A percentile compares a stretch with the other conserved stretches of the same genome.
phyloP scores from a whole-genome alignment of 805 yeast genomes.

The Metschnikowia cerradonensis region DNA sequence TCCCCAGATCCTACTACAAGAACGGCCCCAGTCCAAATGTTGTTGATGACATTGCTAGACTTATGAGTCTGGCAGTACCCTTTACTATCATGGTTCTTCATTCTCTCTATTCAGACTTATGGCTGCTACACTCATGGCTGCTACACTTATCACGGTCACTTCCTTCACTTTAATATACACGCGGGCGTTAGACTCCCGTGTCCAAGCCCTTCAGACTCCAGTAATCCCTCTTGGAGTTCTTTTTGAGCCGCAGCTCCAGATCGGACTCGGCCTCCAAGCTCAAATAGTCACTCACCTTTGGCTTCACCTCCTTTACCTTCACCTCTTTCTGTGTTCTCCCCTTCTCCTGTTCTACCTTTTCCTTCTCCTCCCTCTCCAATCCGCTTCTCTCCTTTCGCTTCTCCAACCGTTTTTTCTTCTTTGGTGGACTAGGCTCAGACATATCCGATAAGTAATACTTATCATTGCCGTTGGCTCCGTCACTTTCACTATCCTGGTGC shows the following conservation, averaged over 20 bases:
- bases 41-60: neutral
- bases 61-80: too few relatives aligned
- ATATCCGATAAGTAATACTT: slow-evolving; percentile 43
- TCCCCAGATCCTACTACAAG: neutral
- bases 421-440: slow-evolving; percentile 19
- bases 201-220: slow-evolving; percentile 43
- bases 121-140: too few relatives aligned
- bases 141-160: too few relatives aligned
- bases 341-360: neutral
- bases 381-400: neutral
- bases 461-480: slow-evolving; percentile 35
- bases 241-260: slow-evolving; percentile 23
- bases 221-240: slow-evolving; percentile 34
- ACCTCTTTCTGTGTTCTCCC: neutral
- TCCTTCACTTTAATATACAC: neutral
- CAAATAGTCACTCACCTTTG: slow-evolving; percentile 19
- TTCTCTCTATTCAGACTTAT: too few relatives aligned
- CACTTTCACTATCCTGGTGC: slow-evolving; percentile 29
- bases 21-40: neutral
- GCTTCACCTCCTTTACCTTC: neutral
- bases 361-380: neutral
- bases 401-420: slow-evolving; percentile 1
- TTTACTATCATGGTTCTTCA: too few relatives aligned
- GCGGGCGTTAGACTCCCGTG: neutral
- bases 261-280: slow-evolving; percentile 20